phyloP scores from a whole-genome alignment of 352 stramenopile species.

The Globisporangium takayamanum region DNA sequence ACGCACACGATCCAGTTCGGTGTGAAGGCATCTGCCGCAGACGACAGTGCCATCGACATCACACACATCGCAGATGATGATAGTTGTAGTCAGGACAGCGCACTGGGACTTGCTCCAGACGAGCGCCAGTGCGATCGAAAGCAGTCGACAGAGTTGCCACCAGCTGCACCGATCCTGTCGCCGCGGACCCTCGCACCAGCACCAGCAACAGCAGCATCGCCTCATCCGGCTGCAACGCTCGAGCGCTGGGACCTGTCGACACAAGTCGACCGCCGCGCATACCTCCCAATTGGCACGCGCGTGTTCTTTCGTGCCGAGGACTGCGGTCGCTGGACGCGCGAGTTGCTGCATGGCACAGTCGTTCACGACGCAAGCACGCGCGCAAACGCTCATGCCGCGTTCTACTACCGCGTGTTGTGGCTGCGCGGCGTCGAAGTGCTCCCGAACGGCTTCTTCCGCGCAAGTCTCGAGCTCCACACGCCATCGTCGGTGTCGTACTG shows the following conservation, averaged over 20 bases:
- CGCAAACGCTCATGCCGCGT: conserved; percentile 5
- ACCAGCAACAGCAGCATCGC: neutral
- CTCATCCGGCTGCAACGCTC: neutral
- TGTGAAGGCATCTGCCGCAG: neutral
- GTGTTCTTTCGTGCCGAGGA: conserved; percentile 52
- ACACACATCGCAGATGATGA: neutral
- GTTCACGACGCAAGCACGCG: conserved; percentile 24
- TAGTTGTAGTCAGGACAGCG: neutral
- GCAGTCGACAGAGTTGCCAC: conserved; percentile 3
- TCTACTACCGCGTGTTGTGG: conserved; percentile 64
- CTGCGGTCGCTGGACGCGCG: conserved; percentile 37
- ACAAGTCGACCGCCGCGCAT: conserved; percentile 23
- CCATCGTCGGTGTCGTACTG: conserved; percentile 15
- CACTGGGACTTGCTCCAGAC: neutral
- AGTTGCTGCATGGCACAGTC: conserved; percentile 50
- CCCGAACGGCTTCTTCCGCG: conserved; percentile 59
- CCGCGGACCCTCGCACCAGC: conserved; percentile 5
- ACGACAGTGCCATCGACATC: neutral
- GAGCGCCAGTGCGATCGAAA: no score
- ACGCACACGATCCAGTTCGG: conserved; percentile 23
- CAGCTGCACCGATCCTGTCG: conserved; percentile 4
- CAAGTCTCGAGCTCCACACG: conserved; percentile 32
- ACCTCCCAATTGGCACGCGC: conserved; percentile 28
- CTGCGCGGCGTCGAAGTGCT: conserved; percentile 56
- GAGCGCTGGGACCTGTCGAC: conserved; percentile 7